Evolutionary conservation across 257 asterid genomes (phyloP).

Genomic region (Ballota nigra): DNA sequence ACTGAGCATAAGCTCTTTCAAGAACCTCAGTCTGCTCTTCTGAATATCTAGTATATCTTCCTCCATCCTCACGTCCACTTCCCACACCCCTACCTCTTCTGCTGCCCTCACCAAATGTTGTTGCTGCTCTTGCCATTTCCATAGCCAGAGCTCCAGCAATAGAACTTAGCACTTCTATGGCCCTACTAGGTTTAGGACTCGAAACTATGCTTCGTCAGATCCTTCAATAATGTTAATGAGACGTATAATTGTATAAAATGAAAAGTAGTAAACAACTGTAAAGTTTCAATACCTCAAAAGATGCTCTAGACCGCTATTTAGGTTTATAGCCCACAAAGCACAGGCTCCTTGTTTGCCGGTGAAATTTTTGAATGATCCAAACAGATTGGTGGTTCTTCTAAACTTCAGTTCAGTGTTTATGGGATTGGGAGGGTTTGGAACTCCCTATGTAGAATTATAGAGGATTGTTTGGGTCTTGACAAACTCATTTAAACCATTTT

Average conservation of each 20-base stretch:
- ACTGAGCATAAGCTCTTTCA: conserved; percentile 39
- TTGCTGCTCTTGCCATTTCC: conserved; percentile 21
- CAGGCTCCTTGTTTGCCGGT: conserved; percentile 21
- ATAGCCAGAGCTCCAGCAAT: conserved; percentile 5
- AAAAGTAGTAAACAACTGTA: conserved; percentile 7
- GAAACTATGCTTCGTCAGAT: conserved; percentile 7
- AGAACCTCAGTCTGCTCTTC: conserved; percentile 44
- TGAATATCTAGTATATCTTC: conserved; percentile 36
- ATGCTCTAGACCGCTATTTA: conserved; percentile 15
- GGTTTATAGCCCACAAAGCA: conserved; percentile 16
- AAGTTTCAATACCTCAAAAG: conserved; percentile 6
- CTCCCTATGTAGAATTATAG: conserved; percentile 10
- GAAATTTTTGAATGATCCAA: conserved; percentile 1
- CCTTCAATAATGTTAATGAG: conserved; percentile 1
- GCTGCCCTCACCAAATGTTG: conserved; percentile 18
- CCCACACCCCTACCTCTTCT: conserved; percentile 17
- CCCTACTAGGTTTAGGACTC: conserved; percentile 11
- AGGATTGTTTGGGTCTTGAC: conserved; percentile 22
- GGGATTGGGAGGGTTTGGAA: conserved; percentile 1
- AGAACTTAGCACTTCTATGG: conserved; percentile 14
- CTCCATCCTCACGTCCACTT: conserved; percentile 28
- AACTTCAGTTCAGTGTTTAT: conserved; percentile 9
- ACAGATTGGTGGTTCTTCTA: background rate
- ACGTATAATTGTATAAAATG: background rate
- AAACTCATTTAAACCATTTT: conserved; percentile 25